Evolutionary conservation across 306 rosid genomes (phyloP), one percentile per base, ranked within the genome.

Genomic region (Prunus mira): DNA sequence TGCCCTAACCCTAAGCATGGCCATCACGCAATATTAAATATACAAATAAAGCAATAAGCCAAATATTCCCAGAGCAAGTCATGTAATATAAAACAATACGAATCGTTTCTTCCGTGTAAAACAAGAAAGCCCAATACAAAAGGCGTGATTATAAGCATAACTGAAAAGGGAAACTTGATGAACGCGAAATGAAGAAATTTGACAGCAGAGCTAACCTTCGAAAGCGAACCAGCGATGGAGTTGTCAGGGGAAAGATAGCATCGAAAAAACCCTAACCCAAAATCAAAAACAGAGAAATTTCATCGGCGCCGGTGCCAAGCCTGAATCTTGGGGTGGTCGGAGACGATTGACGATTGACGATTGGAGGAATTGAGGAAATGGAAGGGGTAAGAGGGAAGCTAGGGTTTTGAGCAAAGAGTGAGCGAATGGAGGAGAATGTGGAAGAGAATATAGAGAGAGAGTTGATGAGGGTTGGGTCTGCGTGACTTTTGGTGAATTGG

Each of bases 1-100:
- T 74, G 82, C 78, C 90, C 87, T 70, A 86, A 81, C 93, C 91
- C 97, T 91, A 89, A 64, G 34, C 76, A 55, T 46, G n/a, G 76
- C 78, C 84, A 82, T 24, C 25, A 71, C 67, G 12, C 2, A 22
- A 27, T 51, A n/a, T 19, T 5, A 75, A 32, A 72, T 20, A 72
- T 12, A 38, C 18, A 63, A 30, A 30, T n/a, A 63, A 63, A 28
- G 46, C 14, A 56, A 24, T 17, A 20, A 76, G 22, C 25, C 69
- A 63, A 5, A 20, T 45, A 32, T 6, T 13, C 47, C 4, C n/a
- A 32, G 13, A 30, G 12, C 67, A 45, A 52, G 56, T 13, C 41
- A 49, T n/a, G 27, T 32, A 38, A 46, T 34, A 20, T 15, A 60
- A 57, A 49, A 38, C 67, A 46, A 54, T 14, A 11, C 34, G 32